Base-by-base conservation (phyloP, 306 rosid genomes). In the Canavalia ensiformis region DNA sequence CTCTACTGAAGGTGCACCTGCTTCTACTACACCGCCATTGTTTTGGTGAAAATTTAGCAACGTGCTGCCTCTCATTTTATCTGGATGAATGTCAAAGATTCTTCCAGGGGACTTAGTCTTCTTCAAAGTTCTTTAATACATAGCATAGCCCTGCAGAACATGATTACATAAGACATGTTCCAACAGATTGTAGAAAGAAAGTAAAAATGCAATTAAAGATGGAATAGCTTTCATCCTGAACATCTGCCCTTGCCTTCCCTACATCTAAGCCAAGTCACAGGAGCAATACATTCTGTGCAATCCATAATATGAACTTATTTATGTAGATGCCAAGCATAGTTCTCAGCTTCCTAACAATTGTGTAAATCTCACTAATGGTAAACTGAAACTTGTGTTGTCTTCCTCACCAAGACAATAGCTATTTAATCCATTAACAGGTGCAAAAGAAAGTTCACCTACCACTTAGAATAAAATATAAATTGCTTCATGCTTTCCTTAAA, bases 1-100 rank as follows among this genome's bases (percentile, higher is more conserved):
- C 72, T 60, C 81, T 25, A 45, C 83, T 6, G 78, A 78, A 83
- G 88, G 81, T 33, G 72, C 74, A 75, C 66, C 79, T 46, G 55
- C 72, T 72, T 84, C 85, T 30, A 52, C 75, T 44, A 69, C 73
- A 70, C 82, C 69, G 34, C 55, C 13, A 44, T 75, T 79, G 37
- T 68, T 80, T 57, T 60, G 49, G 51, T 79, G 84, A 51, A 47
- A 47, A 75, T 54, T 60, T 46, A 76, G 87, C 68, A 75, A 52
- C 9, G 35, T 74, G 29, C 75, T 55, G 66, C 34, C 72, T 75
- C 78, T 74, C 68, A 60, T 69, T 67, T 51, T 41, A 44, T 33
- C 67, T 69, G 33, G n/a, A 69, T 46, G 73, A 74, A 71, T 45
- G 52, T 30, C 46, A 10, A 31, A 68, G 78, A 80, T 45, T 72